Base-by-base conservation (phyloP, 495 filamentous ascomycete genomes). In the Xylaria telfairii region DNA sequence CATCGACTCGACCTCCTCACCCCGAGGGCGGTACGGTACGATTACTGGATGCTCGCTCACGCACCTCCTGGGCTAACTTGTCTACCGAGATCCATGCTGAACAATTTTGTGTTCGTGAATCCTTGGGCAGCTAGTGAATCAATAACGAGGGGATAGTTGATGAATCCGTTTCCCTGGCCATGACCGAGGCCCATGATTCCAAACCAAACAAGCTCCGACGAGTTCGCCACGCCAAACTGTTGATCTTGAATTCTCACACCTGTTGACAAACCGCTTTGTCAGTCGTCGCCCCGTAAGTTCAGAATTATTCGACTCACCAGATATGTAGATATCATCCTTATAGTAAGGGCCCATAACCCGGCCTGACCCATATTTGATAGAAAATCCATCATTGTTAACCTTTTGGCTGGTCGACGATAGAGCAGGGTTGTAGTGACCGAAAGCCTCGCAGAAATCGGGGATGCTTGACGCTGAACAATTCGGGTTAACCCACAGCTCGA, bases 151-250 rank as follows among this genome's bases (percentile, higher is more conserved):
- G 87, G 76, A 72, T 96, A 96, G 2, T 86, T 56, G 41, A 78
- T 69, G 42, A 82, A 74, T 34, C 82, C 82, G 34, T 81, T 81
- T 0, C 65, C 73, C 39, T 83, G 79, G 19, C 84, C 78, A 67
- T 85, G 84, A n/a, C 90, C 91, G 51, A 96, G 87, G 26, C 93
- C 93, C 41, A 96, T 77, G 44, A 96, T 91, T 59, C 92, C 92
- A 74, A 90, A 87, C 81, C 78, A 77, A 64, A 85, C 82, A 32
- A 77, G 71, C 54, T 77, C 68, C 6, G 80, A 81, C 5, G 76
- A 70, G 42, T 74, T 70, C n/a, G 75, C 78, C 42, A 85, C 73
- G 57, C 84, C 84, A 54, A 86, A 81, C 66, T 82, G 76, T 64
- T 85, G 80, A 26, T 73, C 37, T 44, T 71, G 67, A 61, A 86